Percentiles rank a stretch among this genome's conserved stretches.
Conservation (phyloP, 2,329 filamentous ascomycete genomes). For the Simplicillium sp. region DNA sequence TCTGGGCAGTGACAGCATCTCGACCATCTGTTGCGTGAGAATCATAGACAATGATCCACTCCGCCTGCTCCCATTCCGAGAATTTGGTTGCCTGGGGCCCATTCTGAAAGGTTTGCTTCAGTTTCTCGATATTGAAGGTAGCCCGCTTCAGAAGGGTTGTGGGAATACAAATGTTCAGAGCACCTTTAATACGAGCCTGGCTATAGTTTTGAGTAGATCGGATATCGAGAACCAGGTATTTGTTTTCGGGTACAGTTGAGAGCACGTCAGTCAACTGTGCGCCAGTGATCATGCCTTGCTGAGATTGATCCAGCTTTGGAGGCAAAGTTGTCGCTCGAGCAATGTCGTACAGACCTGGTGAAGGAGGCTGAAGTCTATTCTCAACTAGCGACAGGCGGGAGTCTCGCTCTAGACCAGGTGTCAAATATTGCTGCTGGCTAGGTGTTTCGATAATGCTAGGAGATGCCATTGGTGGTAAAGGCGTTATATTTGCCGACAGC, state of each 20-base stretch:
- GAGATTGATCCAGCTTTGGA: constrained; percentile 32
- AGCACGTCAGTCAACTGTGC: constrained; percentile 48
- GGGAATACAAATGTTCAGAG: constrained; percentile 87
- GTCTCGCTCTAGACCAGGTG: constrained; percentile 35
- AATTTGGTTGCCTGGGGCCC: constrained; percentile 64
- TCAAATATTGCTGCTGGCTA: constrained; percentile 19
- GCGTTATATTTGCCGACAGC: constrained; percentile 27
- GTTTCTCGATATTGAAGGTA: constrained; percentile 80
- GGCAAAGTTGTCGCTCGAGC: constrained; percentile 44
- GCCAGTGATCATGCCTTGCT: constrained; percentile 42
- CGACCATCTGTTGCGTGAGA: constrained; percentile 65
- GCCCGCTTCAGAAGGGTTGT: constrained; percentile 86
- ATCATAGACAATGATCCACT: constrained; percentile 82
- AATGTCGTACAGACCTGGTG: constrained; percentile 12
- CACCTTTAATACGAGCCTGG: constrained; percentile 64
- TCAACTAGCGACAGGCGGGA: constrained; percentile 45
- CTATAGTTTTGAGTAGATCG: constrained; percentile 78
- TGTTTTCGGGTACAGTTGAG: constrained; percentile 24
- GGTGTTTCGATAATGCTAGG: constrained; percentile 20
- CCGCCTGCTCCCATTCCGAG: constrained; percentile 62
- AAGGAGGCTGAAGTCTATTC: constrained; percentile 32
- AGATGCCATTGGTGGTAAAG: constrained; percentile 32
- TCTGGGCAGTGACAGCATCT: constrained; percentile 70
- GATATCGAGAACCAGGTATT: constrained; percentile 69
- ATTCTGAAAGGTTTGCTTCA: constrained; percentile 76